These are phyloP conservation scores for Beauveria varroae DNA, from an alignment of 2,329 filamentous ascomycete genomes.

Conservation along the genomic window DNA sequence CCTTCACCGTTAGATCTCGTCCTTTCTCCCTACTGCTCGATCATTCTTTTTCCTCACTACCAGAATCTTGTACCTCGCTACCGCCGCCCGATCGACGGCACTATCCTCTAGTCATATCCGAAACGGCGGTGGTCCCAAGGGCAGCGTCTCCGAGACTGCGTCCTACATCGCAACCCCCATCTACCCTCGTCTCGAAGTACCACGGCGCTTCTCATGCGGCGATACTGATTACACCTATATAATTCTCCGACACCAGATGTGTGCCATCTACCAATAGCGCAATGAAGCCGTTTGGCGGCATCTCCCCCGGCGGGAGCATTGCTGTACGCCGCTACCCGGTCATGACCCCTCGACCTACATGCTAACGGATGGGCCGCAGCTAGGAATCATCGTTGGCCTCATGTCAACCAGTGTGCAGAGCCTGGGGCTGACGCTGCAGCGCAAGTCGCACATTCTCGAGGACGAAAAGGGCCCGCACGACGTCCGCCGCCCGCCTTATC, in stretches of 20 bases:
- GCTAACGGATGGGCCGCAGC: slow-evolving; percentile 37
- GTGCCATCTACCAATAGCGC: slow-evolving; percentile 32
- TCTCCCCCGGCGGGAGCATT: slow-evolving; percentile 72
- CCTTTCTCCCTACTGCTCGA: neutral
- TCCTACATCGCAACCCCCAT: neutral
- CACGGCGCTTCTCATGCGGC: slow-evolving; percentile 18
- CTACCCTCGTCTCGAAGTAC: neutral
- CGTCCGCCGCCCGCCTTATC: slow-evolving; percentile 77
- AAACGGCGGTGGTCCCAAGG: slow-evolving; percentile 1
- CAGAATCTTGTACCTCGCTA: neutral
- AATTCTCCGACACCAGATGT: slow-evolving; percentile 37
- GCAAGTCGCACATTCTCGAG: slow-evolving; percentile 96
- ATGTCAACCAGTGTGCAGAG: slow-evolving; percentile 92
- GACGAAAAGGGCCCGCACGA: slow-evolving; percentile 82
- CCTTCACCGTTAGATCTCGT: neutral
- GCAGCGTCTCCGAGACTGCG: neutral
- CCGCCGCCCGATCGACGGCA: neutral
- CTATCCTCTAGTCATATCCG: neutral
- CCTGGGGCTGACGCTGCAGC: slow-evolving; percentile 87
- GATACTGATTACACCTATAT: slow-evolving; percentile 14
- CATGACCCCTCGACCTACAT: neutral
- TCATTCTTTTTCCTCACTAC: neutral
- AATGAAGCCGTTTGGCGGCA: slow-evolving; percentile 67
- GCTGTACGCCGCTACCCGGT: slow-evolving; percentile 45
- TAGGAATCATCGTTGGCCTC: slow-evolving; percentile 89